Conservation (phyloP, 345 rosid genomes). For the Microthlaspi erraticum region DNA sequence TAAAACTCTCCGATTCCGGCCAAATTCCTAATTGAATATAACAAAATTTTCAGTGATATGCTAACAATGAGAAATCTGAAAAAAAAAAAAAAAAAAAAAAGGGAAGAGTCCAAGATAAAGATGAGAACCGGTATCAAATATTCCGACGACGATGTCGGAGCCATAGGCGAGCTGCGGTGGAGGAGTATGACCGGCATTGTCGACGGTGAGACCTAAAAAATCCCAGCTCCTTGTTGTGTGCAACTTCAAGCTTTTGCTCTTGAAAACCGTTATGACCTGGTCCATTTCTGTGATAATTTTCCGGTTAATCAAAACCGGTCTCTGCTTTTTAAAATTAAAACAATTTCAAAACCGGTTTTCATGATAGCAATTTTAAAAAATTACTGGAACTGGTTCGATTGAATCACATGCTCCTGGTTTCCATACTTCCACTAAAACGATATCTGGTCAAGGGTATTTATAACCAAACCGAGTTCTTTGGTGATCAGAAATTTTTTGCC, state of each 20-base stretch:
- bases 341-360: constrained; percentile 2
- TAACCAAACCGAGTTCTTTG: background rate
- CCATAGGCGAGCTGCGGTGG: constrained; percentile 55
- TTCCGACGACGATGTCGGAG: constrained; percentile 52
- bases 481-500: constrained; percentile 9
- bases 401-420: background rate
- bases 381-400: constrained; percentile 15
- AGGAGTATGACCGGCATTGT: constrained; percentile 2
- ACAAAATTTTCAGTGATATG: background rate
- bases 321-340: background rate
- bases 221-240: constrained; percentile 84
- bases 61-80: background rate
- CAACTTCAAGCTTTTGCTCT: constrained; percentile 55
- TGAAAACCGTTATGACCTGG: constrained; percentile 59
- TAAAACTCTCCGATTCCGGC: constrained; percentile 76
- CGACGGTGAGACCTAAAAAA: constrained; percentile 60
- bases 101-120: background rate
- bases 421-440: background rate
- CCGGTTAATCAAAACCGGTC: background rate
- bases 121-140: constrained; percentile 59
- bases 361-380: too few species aligned
- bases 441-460: background rate
- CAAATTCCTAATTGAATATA: constrained; percentile 56
- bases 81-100: constrained; percentile 22
- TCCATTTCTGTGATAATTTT: constrained; percentile 48